Evolutionary conservation across 495 filamentous ascomycete genomes (phyloP).

Genomic region (Xylona heveae): DNA sequence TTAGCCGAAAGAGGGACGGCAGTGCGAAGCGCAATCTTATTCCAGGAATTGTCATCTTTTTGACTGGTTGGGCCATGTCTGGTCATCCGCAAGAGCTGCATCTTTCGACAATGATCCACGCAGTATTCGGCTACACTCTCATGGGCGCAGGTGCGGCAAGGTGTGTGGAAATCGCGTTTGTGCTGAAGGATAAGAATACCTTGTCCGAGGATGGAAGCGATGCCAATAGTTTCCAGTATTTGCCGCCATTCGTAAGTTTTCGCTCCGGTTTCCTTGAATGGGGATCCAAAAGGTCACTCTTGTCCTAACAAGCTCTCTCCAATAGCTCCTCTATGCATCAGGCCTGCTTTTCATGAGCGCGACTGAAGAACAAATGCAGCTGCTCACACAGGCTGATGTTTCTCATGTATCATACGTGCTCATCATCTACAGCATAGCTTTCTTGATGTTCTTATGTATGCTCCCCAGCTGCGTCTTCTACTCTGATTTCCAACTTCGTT

Average conservation of each 20-base stretch:
- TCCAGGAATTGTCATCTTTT: constrained; percentile 67
- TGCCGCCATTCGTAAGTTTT: constrained; percentile 66
- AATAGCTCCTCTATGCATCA: constrained; percentile 74
- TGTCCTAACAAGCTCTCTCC: constrained; percentile 3
- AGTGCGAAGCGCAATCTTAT: constrained; percentile 78
- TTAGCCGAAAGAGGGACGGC: constrained; percentile 66
- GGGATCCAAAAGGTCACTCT: not conserved
- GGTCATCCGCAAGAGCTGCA: constrained; percentile 63
- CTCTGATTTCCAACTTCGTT: not conserved
- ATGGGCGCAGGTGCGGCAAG: constrained; percentile 74
- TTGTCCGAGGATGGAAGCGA: constrained; percentile 36
- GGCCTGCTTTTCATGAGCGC: constrained; percentile 96
- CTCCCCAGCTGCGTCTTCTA: constrained; percentile 5
- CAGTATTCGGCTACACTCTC: constrained; percentile 84
- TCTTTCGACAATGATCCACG: constrained; percentile 76
- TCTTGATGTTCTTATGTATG: constrained; percentile 72
- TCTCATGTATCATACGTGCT: constrained; percentile 82
- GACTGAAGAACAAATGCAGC: constrained; percentile 82
- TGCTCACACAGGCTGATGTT: constrained; percentile 49
- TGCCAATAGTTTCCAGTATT: constrained; percentile 76
- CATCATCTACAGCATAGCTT: constrained; percentile 74
- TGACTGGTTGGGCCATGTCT: constrained; percentile 93
- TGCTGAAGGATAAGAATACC: constrained; percentile 47
- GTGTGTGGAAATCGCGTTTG: constrained; percentile 81
- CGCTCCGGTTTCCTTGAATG: not conserved